Base-by-base conservation (phyloP, 2,329 filamentous ascomycete genomes). In the Clonostachys rosea region DNA sequence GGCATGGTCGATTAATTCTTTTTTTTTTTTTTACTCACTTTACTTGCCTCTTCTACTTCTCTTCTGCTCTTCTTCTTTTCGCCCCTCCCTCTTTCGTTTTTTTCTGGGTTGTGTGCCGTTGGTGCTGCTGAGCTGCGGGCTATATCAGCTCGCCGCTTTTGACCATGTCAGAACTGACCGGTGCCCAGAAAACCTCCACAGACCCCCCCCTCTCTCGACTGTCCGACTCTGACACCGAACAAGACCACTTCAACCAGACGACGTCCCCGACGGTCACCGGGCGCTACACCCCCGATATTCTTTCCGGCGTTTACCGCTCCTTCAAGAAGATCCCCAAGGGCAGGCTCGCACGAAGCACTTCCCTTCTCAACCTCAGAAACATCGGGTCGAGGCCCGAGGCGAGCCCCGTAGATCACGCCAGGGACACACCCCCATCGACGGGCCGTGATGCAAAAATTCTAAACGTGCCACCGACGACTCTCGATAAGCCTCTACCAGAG, bases 401-500 rank as follows among this genome's bases (percentile, higher is more conserved):
- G 18, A 37, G 37, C 35, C 37, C 44, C 33, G 24, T 16, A 33
- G 36, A 33, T 42, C 17, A n/a, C 36, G 40, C 18, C 42, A 36
- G 40, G 24, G 45, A 47, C 40, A 39, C 40, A 39, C 34, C 43
- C 10, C 14, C 43, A 4, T 20, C 42, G 8, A 16, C 18, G 11
- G 17, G n/a, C 49, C 68, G 76, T 64, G 76, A 81, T 80, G 77
- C 65, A 49, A 69, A 75, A 53, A 75, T 71, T 54, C 51, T 79
- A 59, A 82, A 73, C 53, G 62, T 81, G 44, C 10, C 40, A 39
- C n/a, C 76, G 79, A 56, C 67, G 75, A 81, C 77, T 55, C 76
- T 82, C 52, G 71, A 73, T 55, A 83, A 83, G 60, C 78, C 79
- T 43, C 61, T 82, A 18, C 79, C 78, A 35, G 70, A 74, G 50